Conservation (phyloP, 441 rosid genomes). For the Aquilaria agallochum region DNA sequence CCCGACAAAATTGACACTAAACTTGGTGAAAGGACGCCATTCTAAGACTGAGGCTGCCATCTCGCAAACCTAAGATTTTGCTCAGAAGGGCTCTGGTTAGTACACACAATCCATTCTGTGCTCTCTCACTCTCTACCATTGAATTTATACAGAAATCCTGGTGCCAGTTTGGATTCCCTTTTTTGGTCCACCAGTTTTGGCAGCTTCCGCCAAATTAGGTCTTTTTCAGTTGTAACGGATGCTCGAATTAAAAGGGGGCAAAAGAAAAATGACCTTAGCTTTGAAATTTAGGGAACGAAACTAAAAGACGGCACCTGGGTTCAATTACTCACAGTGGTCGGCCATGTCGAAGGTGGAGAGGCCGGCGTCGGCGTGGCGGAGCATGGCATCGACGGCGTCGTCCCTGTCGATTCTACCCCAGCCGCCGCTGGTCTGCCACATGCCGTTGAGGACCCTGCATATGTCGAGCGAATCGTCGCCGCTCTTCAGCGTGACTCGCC, state of each 20-base stretch:
- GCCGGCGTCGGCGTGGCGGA: conserved; percentile 72
- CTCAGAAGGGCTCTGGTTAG: no score
- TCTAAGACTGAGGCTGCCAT: conserved; percentile 38
- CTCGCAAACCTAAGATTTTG: background rate
- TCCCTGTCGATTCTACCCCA: conserved; percentile 86
- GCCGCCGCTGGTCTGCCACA: conserved; percentile 95
- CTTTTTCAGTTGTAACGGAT: no score
- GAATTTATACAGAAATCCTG: no score
- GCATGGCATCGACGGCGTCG: conserved; percentile 84
- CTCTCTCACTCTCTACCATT: no score
- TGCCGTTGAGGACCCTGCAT: conserved; percentile 83
- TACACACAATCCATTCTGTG: no score
- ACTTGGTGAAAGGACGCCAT: conserved; percentile 23
- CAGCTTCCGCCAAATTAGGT: background rate
- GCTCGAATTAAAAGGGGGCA: no score
- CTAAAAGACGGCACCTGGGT: background rate
- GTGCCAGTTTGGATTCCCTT: no score
- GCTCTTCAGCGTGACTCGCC: conserved; percentile 48
- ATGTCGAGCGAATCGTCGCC: conserved; percentile 72
- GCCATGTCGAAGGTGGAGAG: conserved; percentile 98
- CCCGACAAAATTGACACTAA: conserved; percentile 22
- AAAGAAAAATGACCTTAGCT: background rate
- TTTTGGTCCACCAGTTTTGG: no score
- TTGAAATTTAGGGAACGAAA: background rate
- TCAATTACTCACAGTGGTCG: conserved; percentile 60